A percentile compares a stretch with the other conserved stretches of the same genome.
phyloP scores from a whole-genome alignment of 495 filamentous ascomycete genomes.

The Neurospora sp. region DNA sequence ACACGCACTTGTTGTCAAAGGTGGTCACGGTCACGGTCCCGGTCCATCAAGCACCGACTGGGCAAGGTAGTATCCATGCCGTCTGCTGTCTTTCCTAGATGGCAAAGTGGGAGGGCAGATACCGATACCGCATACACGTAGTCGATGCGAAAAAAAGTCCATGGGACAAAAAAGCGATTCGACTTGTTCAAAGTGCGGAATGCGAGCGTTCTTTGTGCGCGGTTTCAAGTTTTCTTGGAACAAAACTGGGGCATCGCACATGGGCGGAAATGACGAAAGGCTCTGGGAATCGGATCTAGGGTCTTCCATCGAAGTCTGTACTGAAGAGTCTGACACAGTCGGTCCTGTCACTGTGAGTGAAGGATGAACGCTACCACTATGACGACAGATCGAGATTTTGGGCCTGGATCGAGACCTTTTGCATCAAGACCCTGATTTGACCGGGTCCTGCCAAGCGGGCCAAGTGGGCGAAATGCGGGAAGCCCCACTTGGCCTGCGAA shows the following conservation, averaged over 20 bases:
- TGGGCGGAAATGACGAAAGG: conserved; percentile 7
- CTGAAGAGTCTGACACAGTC: not conserved
- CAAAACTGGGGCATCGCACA: not conserved
- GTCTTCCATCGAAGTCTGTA: conserved; percentile 5
- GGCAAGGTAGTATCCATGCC: not conserved
- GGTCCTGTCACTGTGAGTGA: not conserved
- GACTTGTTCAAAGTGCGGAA: not conserved
- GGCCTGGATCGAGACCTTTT: conserved; percentile 15
- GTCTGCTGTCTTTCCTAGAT: not conserved
- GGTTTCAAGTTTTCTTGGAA: conserved; percentile 8
- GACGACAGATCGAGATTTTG: conserved; percentile 19
- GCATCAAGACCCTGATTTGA: not conserved
- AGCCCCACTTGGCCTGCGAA: conserved; percentile 7
- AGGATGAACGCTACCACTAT: conserved; percentile 12
- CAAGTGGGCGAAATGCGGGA: conserved; percentile 8
- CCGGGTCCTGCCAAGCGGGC: not conserved
- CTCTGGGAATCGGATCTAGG: conserved; percentile 6
- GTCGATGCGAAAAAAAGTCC: not conserved
- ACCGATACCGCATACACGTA: not conserved
- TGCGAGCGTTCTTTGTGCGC: not conserved
- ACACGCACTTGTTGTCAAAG: not conserved
- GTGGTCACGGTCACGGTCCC: not conserved
- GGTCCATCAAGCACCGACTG: not conserved
- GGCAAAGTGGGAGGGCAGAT: not conserved
- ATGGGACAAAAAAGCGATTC: not conserved